A percentile compares a stretch with the other conserved stretches of the same genome.
phyloP scores from a whole-genome alignment of 345 rosid genomes.

The Arabis alpina region DNA sequence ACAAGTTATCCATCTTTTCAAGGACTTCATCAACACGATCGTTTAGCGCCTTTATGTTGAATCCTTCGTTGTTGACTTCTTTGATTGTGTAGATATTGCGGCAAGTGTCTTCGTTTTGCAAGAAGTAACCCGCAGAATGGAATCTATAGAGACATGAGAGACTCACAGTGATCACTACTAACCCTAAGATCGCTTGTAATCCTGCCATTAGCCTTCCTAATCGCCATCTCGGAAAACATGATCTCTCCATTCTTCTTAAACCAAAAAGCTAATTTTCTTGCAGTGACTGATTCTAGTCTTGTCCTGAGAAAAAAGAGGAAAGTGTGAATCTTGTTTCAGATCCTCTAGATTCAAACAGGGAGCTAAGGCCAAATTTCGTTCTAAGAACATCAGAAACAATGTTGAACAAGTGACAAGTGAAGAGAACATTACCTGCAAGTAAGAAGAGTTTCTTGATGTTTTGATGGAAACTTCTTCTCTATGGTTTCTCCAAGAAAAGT shows the following conservation, averaged over 20 bases:
- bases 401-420: background rate
- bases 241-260: constrained; percentile 51
- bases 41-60: constrained; percentile 49
- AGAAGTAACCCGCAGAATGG: constrained; percentile 69
- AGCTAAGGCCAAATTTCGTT: background rate
- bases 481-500: constrained; percentile 28
- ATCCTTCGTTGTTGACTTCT: constrained; percentile 50
- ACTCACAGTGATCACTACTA: constrained; percentile 64
- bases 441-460: constrained; percentile 25
- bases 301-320: constrained; percentile 27
- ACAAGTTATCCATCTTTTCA: constrained; percentile 56
- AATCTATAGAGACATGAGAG: constrained; percentile 68
- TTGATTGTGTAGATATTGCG: constrained; percentile 53
- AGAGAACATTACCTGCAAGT: constrained; percentile 27
- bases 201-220: constrained; percentile 59
- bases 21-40: constrained; percentile 64
- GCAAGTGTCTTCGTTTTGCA: constrained; percentile 72
- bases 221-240: constrained; percentile 58
- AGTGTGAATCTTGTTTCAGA: background rate
- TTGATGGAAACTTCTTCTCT: constrained; percentile 35
- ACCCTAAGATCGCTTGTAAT: constrained; percentile 67
- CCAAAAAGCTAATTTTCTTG: background rate
- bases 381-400: constrained; percentile 8
- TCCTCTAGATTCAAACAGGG: background rate
- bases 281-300: constrained; percentile 18